These are phyloP conservation scores for Aspergillus conjunctus DNA, from an alignment of 495 filamentous ascomycete genomes.

Conservation along the genomic window DNA sequence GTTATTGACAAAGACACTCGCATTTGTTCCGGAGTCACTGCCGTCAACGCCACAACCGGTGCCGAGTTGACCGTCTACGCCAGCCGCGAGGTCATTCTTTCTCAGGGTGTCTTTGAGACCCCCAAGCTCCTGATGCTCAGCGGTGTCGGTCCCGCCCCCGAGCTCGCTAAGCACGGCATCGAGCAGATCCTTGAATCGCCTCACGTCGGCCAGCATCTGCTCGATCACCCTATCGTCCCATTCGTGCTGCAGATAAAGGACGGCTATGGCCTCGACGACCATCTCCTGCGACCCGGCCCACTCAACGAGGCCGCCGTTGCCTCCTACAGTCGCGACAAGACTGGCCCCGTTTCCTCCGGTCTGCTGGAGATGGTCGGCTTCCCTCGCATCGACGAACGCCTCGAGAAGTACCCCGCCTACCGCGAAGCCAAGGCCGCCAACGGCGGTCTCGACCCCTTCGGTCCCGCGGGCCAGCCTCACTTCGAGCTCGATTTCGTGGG, in stretches of 20 bases:
- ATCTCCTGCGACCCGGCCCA: slow-evolving; percentile 53
- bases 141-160: slow-evolving; percentile 43
- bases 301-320: slow-evolving; percentile 46
- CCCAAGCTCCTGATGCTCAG: slow-evolving; percentile 54
- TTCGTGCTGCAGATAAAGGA: slow-evolving; percentile 60
- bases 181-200: slow-evolving; percentile 46
- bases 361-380: slow-evolving; percentile 59
- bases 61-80: slow-evolving; percentile 39
- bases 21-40: slow-evolving; percentile 45
- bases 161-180: slow-evolving; percentile 55
- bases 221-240: slow-evolving; percentile 59
- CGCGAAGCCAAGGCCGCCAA: slow-evolving; percentile 50
- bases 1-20: slow-evolving; percentile 50
- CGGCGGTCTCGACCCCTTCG: slow-evolving; percentile 58
- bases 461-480: slow-evolving; percentile 61
- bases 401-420: slow-evolving; percentile 53
- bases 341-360: slow-evolving; percentile 53
- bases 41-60: slow-evolving; percentile 41
- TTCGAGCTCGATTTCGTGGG: slow-evolving; percentile 68
- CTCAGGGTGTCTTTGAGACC: slow-evolving; percentile 46
- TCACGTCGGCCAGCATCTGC: slow-evolving; percentile 59
- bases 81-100: slow-evolving; percentile 48
- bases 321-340: slow-evolving; percentile 49
- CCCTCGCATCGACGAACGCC: slow-evolving; percentile 56
- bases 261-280: slow-evolving; percentile 54